Conservation (phyloP, 106 monocot species). For the Dendrobium officinale region DNA sequence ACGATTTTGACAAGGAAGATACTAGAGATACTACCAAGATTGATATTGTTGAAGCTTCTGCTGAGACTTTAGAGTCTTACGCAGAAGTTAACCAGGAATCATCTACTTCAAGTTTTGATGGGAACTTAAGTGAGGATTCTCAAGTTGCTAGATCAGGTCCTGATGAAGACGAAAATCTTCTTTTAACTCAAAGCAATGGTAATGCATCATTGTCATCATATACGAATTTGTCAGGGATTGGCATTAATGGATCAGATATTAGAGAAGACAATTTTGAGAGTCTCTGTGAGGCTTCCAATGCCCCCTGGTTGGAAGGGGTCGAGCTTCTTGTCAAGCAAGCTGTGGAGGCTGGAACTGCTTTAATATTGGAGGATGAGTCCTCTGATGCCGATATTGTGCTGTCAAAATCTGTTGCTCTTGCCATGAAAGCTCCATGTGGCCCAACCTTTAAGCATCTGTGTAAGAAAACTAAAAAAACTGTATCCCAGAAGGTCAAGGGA, state of each 20-base stretch:
- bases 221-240: not conserved
- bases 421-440: conserved; percentile 55
- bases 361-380: conserved; percentile 36
- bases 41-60: not conserved
- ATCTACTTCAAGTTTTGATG: conserved; percentile 2
- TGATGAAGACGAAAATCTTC: not conserved
- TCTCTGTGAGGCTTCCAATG: not conserved
- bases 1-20: conserved; percentile 4
- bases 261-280: not conserved
- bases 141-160: not conserved
- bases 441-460: conserved; percentile 36
- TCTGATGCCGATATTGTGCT: conserved; percentile 61
- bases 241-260: not conserved
- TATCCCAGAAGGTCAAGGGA: conserved; percentile 11
- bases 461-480: conserved; percentile 32
- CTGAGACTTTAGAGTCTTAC: not conserved
- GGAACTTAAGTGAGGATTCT: not conserved
- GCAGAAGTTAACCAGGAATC: not conserved
- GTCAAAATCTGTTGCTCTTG: conserved; percentile 59
- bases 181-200: not conserved
- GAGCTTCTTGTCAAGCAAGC: conserved; percentile 60
- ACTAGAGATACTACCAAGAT: not conserved
- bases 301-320: conserved; percentile 41
- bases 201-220: not conserved
- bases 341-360: conserved; percentile 60